These are phyloP conservation scores for Gilbertella persicaria DNA, from an alignment of 371 early-diverging fungal genomes.

Conservation along the genomic window DNA sequence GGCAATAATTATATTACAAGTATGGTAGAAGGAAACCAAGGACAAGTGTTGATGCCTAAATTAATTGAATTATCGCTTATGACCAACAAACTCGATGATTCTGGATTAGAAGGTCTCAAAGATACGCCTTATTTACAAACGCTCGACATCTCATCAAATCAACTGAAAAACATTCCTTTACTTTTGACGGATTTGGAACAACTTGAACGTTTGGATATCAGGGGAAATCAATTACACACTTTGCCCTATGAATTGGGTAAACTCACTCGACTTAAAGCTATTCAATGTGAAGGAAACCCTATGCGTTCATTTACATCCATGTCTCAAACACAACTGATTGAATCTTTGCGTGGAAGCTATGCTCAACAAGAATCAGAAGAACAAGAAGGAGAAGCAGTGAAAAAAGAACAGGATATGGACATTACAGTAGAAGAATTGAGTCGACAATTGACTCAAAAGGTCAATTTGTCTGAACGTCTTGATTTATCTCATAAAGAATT, in stretches of 20 bases:
- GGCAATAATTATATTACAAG: constrained; percentile 48
- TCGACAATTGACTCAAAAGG: constrained; percentile 6
- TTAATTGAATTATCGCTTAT: constrained; percentile 60
- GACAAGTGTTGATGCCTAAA: constrained; percentile 40
- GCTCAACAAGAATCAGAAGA: constrained; percentile 11
- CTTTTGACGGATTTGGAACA: constrained; percentile 42
- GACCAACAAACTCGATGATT: constrained; percentile 43
- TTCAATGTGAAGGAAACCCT: constrained; percentile 63
- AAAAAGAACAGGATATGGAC: not conserved
- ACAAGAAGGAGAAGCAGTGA: not conserved
- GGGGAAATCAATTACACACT: constrained; percentile 56
- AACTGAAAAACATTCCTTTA: constrained; percentile 54
- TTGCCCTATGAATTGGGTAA: constrained; percentile 61
- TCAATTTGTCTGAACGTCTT: constrained; percentile 32
- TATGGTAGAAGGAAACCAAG: constrained; percentile 17
- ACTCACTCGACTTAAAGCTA: constrained; percentile 45
- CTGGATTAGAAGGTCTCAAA: constrained; percentile 16
- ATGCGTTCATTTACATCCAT: constrained; percentile 51
- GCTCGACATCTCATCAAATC: constrained; percentile 69
- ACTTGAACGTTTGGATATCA: constrained; percentile 63
- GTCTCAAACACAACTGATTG: constrained; percentile 50
- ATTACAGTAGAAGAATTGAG: not conserved
- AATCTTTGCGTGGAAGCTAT: constrained; percentile 41
- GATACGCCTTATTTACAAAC: constrained; percentile 53
- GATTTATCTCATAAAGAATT: constrained; percentile 46